Percentiles rank a stretch among this genome's conserved stretches.
phyloP scores from a whole-genome alignment of 2,329 filamentous ascomycete genomes.

The Simplicillium aogashimaense region DNA sequence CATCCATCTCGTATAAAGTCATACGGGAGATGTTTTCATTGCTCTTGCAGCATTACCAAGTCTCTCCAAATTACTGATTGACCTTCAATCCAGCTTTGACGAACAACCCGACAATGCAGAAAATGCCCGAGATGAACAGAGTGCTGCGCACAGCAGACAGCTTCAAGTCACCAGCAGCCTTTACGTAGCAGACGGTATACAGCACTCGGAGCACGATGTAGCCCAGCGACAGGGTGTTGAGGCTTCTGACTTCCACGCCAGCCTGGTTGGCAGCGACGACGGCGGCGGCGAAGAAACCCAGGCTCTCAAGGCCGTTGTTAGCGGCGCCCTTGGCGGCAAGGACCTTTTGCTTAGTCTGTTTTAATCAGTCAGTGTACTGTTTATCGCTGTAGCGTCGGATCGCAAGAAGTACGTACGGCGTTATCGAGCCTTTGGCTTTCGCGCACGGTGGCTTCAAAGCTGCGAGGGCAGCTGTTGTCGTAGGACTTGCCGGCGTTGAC shows the following conservation, averaged over 20 bases:
- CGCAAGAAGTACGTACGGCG: conserved; percentile 12
- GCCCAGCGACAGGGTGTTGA: conserved; percentile 28
- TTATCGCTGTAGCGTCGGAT: not conserved
- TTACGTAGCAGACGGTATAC: conserved; percentile 33
- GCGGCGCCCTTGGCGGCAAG: conserved; percentile 41
- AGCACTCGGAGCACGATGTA: conserved; percentile 28
- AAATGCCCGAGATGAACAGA: conserved; percentile 25
- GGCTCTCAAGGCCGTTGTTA: conserved; percentile 32
- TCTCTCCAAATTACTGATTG: conserved; percentile 2
- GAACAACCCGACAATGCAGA: conserved; percentile 25
- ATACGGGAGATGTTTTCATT: not conserved
- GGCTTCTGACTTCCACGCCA: conserved; percentile 20
- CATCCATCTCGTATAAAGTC: not conserved
- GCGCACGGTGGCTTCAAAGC: conserved; percentile 17
- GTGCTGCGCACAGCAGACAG: conserved; percentile 25
- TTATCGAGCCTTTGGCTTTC: conserved; percentile 21
- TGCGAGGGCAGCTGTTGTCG: conserved; percentile 28
- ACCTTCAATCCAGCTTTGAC: conserved; percentile 26
- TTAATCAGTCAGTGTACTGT: not conserved
- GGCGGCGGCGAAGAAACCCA: conserved; percentile 30
- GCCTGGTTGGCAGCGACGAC: conserved; percentile 36
- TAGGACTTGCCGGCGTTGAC: conserved; percentile 19
- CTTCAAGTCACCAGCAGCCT: conserved; percentile 28
- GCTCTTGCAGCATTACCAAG: too few relatives aligned
- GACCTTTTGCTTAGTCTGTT: conserved; percentile 41